A percentile compares a stretch with the other conserved stretches of the same genome.
Evolutionary conservation across 2,329 filamentous ascomycete species (phyloP).

Genomic region (Xylaria sp.): DNA sequence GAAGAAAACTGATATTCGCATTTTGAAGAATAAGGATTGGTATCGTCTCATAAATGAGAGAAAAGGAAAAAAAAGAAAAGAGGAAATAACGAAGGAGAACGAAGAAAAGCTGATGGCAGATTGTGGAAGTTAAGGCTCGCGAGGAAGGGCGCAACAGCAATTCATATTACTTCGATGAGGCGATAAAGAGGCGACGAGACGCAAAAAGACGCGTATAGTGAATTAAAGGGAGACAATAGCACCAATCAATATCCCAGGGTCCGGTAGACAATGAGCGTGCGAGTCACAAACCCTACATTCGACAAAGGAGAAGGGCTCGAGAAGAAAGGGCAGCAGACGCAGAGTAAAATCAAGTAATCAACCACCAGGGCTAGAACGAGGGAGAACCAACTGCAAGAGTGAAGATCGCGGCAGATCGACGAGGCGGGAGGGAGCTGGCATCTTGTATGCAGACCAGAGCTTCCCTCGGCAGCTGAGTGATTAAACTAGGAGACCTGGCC

Average conservation of each 20-base stretch:
- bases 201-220: constrained; percentile 35
- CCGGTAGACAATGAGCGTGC: constrained; percentile 39
- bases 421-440: constrained; percentile 32
- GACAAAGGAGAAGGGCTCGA: constrained; percentile 29
- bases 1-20: constrained; percentile 46
- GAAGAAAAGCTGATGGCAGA: constrained; percentile 32
- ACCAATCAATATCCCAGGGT: constrained; percentile 21
- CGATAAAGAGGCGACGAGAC: constrained; percentile 41
- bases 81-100: constrained; percentile 33
- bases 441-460: constrained; percentile 42
- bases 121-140: constrained; percentile 30
- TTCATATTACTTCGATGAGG: constrained; percentile 43
- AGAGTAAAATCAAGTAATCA: constrained; percentile 25
- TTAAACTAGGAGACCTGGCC: neutral
- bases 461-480: neutral
- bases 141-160: constrained; percentile 34
- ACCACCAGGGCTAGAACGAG: constrained; percentile 36
- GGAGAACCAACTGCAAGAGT: constrained; percentile 19
- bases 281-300: constrained; percentile 18
- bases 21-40: constrained; percentile 33
- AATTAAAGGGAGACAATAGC: constrained; percentile 38
- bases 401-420: constrained; percentile 37
- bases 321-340: constrained; percentile 28
- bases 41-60: constrained; percentile 17
- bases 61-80: constrained; percentile 32